Evolutionary conservation across 2,329 filamentous ascomycete genomes (phyloP).

Genomic region (Botrytis galanthina): DNA sequence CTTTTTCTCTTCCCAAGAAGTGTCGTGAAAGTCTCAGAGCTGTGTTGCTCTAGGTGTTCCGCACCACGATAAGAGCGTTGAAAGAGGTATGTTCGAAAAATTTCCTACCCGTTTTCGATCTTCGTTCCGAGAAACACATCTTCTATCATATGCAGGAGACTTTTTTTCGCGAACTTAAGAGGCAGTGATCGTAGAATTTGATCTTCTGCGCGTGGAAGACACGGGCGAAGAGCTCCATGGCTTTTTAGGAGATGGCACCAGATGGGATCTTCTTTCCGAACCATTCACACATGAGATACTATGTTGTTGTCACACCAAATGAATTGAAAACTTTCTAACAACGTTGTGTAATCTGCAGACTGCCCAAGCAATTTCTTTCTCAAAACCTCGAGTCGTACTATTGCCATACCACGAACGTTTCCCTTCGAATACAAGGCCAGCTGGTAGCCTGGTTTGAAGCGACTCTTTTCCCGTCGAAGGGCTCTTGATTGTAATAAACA

Average conservation of each 20-base stretch:
- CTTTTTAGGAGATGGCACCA: slow-evolving; percentile 11
- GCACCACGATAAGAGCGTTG: slow-evolving; percentile 28
- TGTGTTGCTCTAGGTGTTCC: slow-evolving; percentile 30
- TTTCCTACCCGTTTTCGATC: slow-evolving; percentile 12
- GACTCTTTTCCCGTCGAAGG: slow-evolving; percentile 28
- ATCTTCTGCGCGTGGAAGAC: slow-evolving; percentile 8
- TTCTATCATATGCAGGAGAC: slow-evolving; percentile 17
- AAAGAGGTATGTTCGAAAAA: slow-evolving; percentile 26
- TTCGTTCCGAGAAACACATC: slow-evolving; percentile 15
- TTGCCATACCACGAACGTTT: slow-evolving; percentile 23
- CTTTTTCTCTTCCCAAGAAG: slow-evolving; percentile 12
- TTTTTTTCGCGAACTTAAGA: slow-evolving; percentile 22
- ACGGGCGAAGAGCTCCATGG: slow-evolving; percentile 16
- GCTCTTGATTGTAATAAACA: slow-evolving; percentile 28
- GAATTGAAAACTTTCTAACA: slow-evolving; percentile 27
- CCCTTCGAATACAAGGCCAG: slow-evolving; percentile 32
- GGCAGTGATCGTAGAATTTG: slow-evolving; percentile 13
- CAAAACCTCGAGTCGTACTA: slow-evolving; percentile 29
- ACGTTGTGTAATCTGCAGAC: slow-evolving; percentile 34
- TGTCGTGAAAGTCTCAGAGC: slow-evolving; percentile 30
- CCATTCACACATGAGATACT: slow-evolving; percentile 7
- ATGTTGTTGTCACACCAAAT: slow-evolving; percentile 19
- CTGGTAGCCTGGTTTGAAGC: slow-evolving; percentile 28
- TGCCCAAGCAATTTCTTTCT: slow-evolving; percentile 25
- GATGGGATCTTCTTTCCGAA: slow-evolving; percentile 19